A percentile compares a stretch with the other conserved stretches of the same genome.
Conservation (phyloP, 768 basidiomycete genomes). For the Boletus edulis region DNA sequence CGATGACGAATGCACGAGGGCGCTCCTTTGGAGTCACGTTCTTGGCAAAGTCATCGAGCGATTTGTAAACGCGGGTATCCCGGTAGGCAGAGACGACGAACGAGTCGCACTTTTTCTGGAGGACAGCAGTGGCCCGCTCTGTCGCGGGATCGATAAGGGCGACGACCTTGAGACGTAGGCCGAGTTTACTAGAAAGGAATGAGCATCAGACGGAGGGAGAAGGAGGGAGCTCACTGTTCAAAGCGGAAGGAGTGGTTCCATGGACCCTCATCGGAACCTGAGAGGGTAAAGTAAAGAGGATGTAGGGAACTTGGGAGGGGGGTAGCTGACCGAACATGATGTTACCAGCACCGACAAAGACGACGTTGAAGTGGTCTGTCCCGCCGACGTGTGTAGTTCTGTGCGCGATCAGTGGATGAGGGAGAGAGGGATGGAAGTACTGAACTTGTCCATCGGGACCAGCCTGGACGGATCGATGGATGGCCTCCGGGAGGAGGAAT, state of each 20-base stretch:
- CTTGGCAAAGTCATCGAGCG: conserved; percentile 81
- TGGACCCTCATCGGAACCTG: conserved; percentile 85
- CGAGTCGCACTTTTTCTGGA: conserved; percentile 88
- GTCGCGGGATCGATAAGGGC: conserved; percentile 90
- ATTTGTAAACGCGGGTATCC: conserved; percentile 80
- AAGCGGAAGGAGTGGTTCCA: conserved; percentile 94
- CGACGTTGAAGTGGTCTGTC: conserved; percentile 83
- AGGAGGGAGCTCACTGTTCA: conserved; percentile 61
- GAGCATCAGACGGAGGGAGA: conserved; percentile 4
- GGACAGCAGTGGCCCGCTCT: conserved; percentile 74
- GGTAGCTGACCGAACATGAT: conserved; percentile 88
- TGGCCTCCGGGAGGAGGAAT: conserved; percentile 53
- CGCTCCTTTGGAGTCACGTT: conserved; percentile 60
- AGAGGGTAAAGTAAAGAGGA: conserved; percentile 3
- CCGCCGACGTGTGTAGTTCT: conserved; percentile 54
- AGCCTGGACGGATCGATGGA: conserved; percentile 80
- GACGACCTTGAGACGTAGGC: conserved; percentile 92
- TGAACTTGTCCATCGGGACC: conserved; percentile 77
- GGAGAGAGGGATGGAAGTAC: conserved; percentile 3
- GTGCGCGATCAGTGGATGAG: conserved; percentile 13
- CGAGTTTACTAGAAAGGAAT: conserved; percentile 69
- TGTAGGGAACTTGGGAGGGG: background rate
- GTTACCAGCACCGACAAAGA: conserved; percentile 95
- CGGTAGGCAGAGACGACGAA: conserved; percentile 94
- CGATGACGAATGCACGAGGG: conserved; percentile 84